A percentile compares a stretch with the other conserved stretches of the same genome.
Conservation (phyloP, 768 basidiomycete genomes). For the Termitomyces sp. region DNA sequence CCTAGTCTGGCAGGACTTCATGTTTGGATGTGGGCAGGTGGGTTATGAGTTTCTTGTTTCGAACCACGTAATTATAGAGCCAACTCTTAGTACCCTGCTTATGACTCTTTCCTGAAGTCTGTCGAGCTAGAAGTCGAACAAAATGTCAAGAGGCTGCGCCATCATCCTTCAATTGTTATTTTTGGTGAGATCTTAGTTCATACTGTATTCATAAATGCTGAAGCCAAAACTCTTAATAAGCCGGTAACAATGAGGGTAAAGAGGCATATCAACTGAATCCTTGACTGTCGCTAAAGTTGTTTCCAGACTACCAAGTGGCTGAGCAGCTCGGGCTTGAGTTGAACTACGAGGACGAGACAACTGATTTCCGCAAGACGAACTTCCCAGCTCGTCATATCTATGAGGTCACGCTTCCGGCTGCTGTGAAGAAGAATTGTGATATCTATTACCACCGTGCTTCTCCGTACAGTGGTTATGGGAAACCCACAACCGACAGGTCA, state of each 20-base stretch:
- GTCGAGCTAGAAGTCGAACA: constrained; percentile 79
- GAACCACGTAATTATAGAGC: not conserved
- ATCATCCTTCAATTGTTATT: constrained; percentile 89
- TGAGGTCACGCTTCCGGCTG: constrained; percentile 75
- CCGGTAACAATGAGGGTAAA: constrained; percentile 78
- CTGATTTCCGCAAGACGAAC: constrained; percentile 80
- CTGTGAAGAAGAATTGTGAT: constrained; percentile 62
- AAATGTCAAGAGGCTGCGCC: constrained; percentile 77
- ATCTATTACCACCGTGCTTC: constrained; percentile 82
- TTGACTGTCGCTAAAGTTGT: not conserved
- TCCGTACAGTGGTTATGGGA: constrained; percentile 83
- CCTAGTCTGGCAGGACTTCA: constrained; percentile 96
- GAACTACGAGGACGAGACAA: constrained; percentile 81
- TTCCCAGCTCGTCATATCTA: constrained; percentile 93
- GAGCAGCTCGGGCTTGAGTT: constrained; percentile 75
- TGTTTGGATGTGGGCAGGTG: constrained; percentile 94
- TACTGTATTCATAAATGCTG: not conserved
- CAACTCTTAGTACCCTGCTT: constrained; percentile 72
- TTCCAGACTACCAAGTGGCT: constrained; percentile 79
- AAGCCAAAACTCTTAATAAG: constrained; percentile 28
- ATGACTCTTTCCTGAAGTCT: constrained; percentile 71
- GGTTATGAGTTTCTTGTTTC: constrained; percentile 6
- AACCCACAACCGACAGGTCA: constrained; percentile 64
- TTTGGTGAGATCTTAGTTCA: constrained; percentile 50
- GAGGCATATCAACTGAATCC: not conserved